phyloP scores from a whole-genome alignment of 2,329 filamentous ascomycete genomes.

The Escovopsis weberi region DNA sequence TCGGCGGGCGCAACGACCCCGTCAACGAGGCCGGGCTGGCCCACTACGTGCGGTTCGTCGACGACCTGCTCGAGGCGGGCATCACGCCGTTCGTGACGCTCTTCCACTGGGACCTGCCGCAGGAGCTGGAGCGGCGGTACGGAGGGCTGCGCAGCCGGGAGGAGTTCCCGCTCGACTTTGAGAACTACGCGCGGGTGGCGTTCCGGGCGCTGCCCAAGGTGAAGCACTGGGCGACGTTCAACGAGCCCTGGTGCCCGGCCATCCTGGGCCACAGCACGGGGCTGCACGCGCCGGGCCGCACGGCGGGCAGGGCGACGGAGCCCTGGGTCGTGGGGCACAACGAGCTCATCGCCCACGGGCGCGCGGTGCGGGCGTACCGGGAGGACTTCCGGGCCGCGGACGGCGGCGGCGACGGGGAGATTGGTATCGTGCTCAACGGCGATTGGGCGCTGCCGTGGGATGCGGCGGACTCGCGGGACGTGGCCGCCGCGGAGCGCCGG shows the following conservation, averaged over 20 bases:
- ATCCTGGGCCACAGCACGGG: conserved; percentile 70
- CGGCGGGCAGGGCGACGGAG: conserved; percentile 60
- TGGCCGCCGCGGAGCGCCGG: conserved; percentile 65
- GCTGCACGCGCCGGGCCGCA: conserved; percentile 68
- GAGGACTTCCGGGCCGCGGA: conserved; percentile 62
- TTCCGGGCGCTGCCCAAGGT: conserved; percentile 64
- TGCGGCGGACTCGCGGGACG: conserved; percentile 55
- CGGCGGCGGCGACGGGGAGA: conserved; percentile 44
- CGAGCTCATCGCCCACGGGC: conserved; percentile 63
- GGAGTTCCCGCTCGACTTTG: conserved; percentile 72
- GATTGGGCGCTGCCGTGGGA: conserved; percentile 79
- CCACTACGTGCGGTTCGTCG: conserved; percentile 66
- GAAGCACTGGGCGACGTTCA: conserved; percentile 83
- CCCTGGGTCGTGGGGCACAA: conserved; percentile 75
- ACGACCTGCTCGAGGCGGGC: conserved; percentile 60
- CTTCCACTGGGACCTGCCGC: conserved; percentile 79
- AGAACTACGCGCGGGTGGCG: conserved; percentile 60
- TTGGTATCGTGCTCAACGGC: conserved; percentile 79
- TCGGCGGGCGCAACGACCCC: conserved; percentile 71
- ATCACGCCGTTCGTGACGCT: conserved; percentile 73
- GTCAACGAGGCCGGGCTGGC: conserved; percentile 65
- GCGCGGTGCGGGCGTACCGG: conserved; percentile 68
- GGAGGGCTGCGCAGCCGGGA: conserved; percentile 66
- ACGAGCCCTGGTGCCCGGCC: conserved; percentile 77
- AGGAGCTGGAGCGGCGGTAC: conserved; percentile 65